Base-by-base conservation (phyloP, 495 filamentous ascomycete genomes). In the Aspergillus baeticus region DNA sequence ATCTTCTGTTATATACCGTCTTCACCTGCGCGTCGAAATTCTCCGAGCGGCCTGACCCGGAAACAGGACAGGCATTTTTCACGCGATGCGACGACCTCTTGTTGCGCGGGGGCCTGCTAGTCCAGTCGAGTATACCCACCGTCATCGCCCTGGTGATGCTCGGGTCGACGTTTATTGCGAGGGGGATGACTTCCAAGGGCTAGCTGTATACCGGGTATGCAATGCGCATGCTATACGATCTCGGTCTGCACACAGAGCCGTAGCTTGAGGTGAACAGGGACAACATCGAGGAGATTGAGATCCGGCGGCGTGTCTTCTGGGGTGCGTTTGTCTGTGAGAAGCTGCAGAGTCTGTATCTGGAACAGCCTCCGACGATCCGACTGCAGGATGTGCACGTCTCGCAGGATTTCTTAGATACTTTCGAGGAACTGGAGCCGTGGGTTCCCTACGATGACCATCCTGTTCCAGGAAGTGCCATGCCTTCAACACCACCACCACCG, bases 301-400 rank as follows among this genome's bases (percentile, higher is more conserved):
- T 70, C 10, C 68, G 73, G 14, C 61, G 64, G 13, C 70, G 71
- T 4, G 59, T 76, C 0, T 75, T 69, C 55, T 76, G 73, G 73
- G 70, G 69, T 6, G 72, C 72, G 1, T 73, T 72, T 48, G 61
- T 75, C 10, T 55, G 55, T 13, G 73, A 77, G 26, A 72, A 71
- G 36, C 37, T 70, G 6, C 73, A 77, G 52, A 60, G 54, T 18
- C 58, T 77, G 5, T 72, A 75, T 18, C 61, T 69, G 8, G 71
- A 69, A 0, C 58, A 70, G 1, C 71, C 69, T 8, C 14, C 51
- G 5, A 45, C 17, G 2, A 50, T 71, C 17, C 37, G 50, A 18
- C 20, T 55, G 6, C 17, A 22, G 3, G 66, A 71, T 10, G 35
- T 51, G 14, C 53, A 59, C 5, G 60, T 69, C 1, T 53, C 63